A percentile compares a stretch with the other conserved stretches of the same genome.
Conservation (phyloP, 2,329 filamentous ascomycete species). For the Aspergillus sp. region DNA sequence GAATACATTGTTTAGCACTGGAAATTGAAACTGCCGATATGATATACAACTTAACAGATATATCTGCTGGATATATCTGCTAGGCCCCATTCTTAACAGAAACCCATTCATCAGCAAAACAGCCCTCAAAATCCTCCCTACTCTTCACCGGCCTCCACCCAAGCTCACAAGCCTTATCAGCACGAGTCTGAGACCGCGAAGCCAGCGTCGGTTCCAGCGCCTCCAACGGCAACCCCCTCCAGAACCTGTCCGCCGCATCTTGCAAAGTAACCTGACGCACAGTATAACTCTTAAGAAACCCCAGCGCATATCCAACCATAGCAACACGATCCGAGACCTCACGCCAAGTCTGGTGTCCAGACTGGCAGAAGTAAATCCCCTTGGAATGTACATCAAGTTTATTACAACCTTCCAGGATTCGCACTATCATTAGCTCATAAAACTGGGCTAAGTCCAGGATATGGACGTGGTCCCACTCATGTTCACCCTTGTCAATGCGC, state of each 20-base stretch:
- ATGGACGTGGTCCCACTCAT: conserved; percentile 47
- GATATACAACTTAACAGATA: no score
- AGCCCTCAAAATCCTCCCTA: no score
- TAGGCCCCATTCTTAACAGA: no score
- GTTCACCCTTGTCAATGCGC: conserved; percentile 39
- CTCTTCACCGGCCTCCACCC: no score
- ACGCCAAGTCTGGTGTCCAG: conserved; percentile 42
- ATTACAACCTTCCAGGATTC: conserved; percentile 17
- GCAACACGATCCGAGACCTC: conserved; percentile 5
- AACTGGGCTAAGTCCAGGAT: conserved; percentile 45
- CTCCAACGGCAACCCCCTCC: neutral
- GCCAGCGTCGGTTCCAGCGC: neutral
- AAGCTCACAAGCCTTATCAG: no score
- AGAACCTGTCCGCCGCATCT: neutral
- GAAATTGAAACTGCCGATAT: no score
- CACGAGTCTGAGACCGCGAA: neutral
- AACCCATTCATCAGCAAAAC: no score
- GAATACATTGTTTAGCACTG: no score
- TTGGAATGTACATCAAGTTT: conserved; percentile 30
- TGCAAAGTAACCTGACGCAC: neutral
- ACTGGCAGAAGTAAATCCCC: conserved; percentile 43
- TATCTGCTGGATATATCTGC: no score
- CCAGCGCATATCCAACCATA: neutral
- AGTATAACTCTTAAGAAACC: neutral
- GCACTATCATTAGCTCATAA: conserved; percentile 40